Conservation (phyloP, 495 filamentous ascomycete genomes). For the Xylaria cubensis region DNA sequence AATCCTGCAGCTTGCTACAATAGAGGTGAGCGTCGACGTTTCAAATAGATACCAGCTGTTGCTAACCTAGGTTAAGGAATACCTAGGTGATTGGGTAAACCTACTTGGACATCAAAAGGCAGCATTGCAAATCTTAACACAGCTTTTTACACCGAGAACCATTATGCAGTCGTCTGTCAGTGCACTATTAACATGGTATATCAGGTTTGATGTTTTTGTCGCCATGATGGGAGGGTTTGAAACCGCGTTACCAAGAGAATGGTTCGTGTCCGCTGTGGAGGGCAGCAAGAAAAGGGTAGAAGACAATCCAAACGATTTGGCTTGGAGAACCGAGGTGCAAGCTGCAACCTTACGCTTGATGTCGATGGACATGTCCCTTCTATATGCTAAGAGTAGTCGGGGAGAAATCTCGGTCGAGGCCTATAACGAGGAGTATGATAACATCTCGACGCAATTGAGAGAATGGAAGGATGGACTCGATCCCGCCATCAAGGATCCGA, state of each 20-base stretch:
- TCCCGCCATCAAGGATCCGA: slow-evolving; percentile 61
- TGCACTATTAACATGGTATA: slow-evolving; percentile 84
- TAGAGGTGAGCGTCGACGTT: slow-evolving; percentile 70
- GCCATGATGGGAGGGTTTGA: slow-evolving; percentile 82
- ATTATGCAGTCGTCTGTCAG: slow-evolving; percentile 71
- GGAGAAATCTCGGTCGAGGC: slow-evolving; percentile 66
- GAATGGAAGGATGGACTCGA: slow-evolving; percentile 65
- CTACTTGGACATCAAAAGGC: slow-evolving; percentile 91
- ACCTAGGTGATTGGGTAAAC: slow-evolving; percentile 92
- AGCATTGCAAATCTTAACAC: slow-evolving; percentile 78
- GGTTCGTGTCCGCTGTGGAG: slow-evolving; percentile 73
- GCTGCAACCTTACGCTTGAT: slow-evolving; percentile 73
- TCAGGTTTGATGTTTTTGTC: slow-evolving; percentile 84
- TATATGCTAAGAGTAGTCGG: slow-evolving; percentile 75
- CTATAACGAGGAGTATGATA: slow-evolving; percentile 67
- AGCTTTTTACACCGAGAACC: slow-evolving; percentile 78
- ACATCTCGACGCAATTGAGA: slow-evolving; percentile 60
- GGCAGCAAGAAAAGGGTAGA: slow-evolving; percentile 65
- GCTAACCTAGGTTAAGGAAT: slow-evolving; percentile 69
- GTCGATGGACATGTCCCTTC: slow-evolving; percentile 77
- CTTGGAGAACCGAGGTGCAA: slow-evolving; percentile 68
- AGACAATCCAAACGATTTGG: slow-evolving; percentile 66
- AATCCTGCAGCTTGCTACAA: slow-evolving; percentile 88
- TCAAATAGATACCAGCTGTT: slow-evolving; percentile 8
- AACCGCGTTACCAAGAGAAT: slow-evolving; percentile 75